Conservation (phyloP, 192 early-diverging fungal genomes). For the Coemansia umbellata region DNA sequence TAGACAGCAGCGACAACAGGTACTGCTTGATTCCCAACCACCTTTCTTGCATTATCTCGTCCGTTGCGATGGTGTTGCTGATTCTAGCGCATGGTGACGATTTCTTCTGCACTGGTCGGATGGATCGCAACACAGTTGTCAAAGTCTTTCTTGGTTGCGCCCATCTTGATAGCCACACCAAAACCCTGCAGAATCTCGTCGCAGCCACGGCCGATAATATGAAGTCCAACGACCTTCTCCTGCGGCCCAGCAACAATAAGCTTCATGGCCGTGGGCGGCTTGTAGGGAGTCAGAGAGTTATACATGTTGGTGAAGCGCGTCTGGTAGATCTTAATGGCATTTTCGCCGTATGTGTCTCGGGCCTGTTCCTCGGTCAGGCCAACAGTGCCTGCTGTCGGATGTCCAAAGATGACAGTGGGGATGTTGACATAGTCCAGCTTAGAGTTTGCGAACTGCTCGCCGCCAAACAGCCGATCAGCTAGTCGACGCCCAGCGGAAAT, state of each 20-base stretch:
- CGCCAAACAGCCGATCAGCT: constrained; percentile 89
- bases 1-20: not conserved
- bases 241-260: constrained; percentile 81
- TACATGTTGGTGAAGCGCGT: constrained; percentile 93
- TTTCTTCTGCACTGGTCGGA: constrained; percentile 93
- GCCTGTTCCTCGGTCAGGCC: constrained; percentile 91
- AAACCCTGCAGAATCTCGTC: constrained; percentile 96
- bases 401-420: constrained; percentile 94
- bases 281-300: constrained; percentile 76
- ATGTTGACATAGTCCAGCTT: constrained; percentile 94
- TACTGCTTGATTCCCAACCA: not conserved
- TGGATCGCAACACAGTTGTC: constrained; percentile 95
- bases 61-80: no score
- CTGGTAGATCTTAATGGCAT: constrained; percentile 81
- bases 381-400: constrained; percentile 82
- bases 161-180: constrained; percentile 96
- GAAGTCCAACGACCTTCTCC: constrained; percentile 95
- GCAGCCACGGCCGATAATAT: constrained; percentile 83
- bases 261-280: constrained; percentile 91
- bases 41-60: no score
- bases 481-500: constrained; percentile 91
- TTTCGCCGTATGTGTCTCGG: constrained; percentile 63
- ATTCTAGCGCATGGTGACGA: constrained; percentile 65
- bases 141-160: constrained; percentile 97
- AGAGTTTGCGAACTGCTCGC: constrained; percentile 59